Evolutionary conservation across 2,329 filamentous ascomycete species (phyloP).

Genomic region (Ambrosiella cleistominuta): DNA sequence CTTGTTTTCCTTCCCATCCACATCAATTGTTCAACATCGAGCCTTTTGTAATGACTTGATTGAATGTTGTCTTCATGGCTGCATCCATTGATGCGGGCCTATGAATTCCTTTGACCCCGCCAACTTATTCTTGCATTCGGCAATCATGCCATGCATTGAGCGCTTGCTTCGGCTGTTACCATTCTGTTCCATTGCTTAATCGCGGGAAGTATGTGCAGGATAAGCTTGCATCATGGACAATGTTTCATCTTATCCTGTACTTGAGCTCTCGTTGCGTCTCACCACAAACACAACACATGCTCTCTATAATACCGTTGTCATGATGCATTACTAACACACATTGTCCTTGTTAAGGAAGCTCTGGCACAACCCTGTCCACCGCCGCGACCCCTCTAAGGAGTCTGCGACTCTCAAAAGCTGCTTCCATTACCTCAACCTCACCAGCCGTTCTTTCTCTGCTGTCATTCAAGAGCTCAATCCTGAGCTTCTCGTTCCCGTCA

Average conservation of each 20-base stretch:
- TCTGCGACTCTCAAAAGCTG: constrained; percentile 57
- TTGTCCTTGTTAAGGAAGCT: constrained; percentile 51
- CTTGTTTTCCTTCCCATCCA: background rate
- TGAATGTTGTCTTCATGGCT: background rate
- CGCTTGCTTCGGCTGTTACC: background rate
- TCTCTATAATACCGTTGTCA: background rate
- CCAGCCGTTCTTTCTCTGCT: constrained; percentile 79
- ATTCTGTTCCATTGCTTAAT: background rate
- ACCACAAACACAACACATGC: background rate
- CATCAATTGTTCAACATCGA: background rate
- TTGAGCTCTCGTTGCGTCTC: background rate
- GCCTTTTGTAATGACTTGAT: background rate
- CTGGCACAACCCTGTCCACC: constrained; percentile 89
- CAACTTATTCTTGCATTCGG: background rate
- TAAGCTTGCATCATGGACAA: background rate
- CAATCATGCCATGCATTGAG: background rate
- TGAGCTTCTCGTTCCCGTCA: constrained; percentile 75
- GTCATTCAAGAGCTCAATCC: constrained; percentile 94
- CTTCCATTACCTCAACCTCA: constrained; percentile 71
- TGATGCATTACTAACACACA: constrained; percentile 4
- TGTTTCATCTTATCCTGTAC: background rate
- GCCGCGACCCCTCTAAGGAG: constrained; percentile 61
- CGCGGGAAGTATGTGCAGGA: background rate
- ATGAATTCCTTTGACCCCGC: background rate
- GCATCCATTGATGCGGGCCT: background rate